These are phyloP conservation scores for Pneumocystis oryctolagi DNA, from an alignment of 1,139 yeast species.

Conservation along the genomic window DNA sequence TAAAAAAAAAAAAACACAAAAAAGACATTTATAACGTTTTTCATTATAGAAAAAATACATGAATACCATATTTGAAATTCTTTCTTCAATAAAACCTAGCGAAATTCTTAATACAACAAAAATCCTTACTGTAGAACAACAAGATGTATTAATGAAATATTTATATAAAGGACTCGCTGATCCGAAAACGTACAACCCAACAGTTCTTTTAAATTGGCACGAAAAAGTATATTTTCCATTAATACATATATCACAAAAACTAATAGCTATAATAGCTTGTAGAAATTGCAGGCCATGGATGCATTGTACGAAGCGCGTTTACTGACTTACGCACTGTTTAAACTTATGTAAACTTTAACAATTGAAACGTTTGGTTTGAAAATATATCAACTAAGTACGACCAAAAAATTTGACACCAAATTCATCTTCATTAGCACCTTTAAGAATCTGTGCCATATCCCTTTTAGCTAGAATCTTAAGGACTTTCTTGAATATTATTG, in stretches of 20 bases:
- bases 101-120: slow-evolving; percentile 53
- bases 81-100: slow-evolving; percentile 57
- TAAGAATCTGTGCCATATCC: slow-evolving; percentile 52
- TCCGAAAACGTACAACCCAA: slow-evolving; percentile 68
- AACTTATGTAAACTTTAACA: slow-evolving; percentile 1
- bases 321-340: slow-evolving; percentile 72
- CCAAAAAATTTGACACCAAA: slow-evolving; percentile 47
- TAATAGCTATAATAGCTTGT: slow-evolving; percentile 30
- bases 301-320: slow-evolving; percentile 61
- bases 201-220: slow-evolving; percentile 75
- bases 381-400: slow-evolving; percentile 2
- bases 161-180: slow-evolving; percentile 74
- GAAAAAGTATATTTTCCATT: slow-evolving; percentile 36
- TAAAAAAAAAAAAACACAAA: neutral
- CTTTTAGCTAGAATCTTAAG: slow-evolving; percentile 47
- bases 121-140: slow-evolving; percentile 46
- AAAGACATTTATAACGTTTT: neutral
- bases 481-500: slow-evolving; percentile 39
- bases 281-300: slow-evolving; percentile 73
- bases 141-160: slow-evolving; percentile 68
- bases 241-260: neutral
- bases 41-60: slow-evolving; percentile 25
- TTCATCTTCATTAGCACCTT: slow-evolving; percentile 40
- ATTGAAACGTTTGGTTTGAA: neutral
- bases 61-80: slow-evolving; percentile 56